These are phyloP conservation scores for Naumovozyma castellii DNA, from an alignment of 805 yeast species.

Conservation along the genomic window DNA sequence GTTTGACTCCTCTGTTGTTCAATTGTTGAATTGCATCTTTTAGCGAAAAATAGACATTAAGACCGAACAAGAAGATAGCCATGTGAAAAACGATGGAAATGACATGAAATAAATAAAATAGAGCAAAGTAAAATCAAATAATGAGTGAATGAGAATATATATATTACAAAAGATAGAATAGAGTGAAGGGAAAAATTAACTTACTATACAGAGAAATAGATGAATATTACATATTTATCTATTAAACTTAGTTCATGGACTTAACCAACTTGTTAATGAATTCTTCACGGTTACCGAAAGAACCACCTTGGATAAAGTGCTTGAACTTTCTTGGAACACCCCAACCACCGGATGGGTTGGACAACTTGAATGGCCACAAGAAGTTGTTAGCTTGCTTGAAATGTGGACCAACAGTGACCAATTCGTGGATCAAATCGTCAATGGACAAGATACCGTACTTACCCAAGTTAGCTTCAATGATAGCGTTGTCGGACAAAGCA, in stretches of 20 bases:
- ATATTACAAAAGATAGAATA: too few relatives aligned
- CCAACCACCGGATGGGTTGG: slow-evolving; percentile 97
- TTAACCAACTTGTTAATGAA: slow-evolving; percentile 89
- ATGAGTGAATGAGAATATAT: not conserved
- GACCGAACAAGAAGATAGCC: too few relatives aligned
- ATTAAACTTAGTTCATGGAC: slow-evolving; percentile 67
- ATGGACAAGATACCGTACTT: slow-evolving; percentile 85
- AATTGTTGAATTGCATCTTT: too few relatives aligned
- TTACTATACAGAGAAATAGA: not conserved
- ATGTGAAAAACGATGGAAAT: too few relatives aligned
- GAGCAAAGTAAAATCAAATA: too few relatives aligned
- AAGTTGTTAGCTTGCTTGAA: slow-evolving; percentile 98
- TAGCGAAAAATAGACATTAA: too few relatives aligned
- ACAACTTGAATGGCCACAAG: slow-evolving; percentile 95
- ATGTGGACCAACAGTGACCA: slow-evolving; percentile 94
- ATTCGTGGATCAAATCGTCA: slow-evolving; percentile 94
- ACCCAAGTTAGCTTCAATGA: slow-evolving; percentile 82
- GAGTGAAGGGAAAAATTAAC: not conserved
- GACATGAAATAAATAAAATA: too few relatives aligned
- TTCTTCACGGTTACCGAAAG: slow-evolving; percentile 96
- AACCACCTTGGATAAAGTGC: slow-evolving; percentile 97
- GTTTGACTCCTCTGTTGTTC: too few relatives aligned
- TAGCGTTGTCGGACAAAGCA: slow-evolving; percentile 76
- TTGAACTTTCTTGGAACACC: slow-evolving; percentile 93
- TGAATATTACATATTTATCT: not conserved